Conservation (phyloP, 805 yeast genomes). For the Wickerhamiella kurtzmanii region DNA sequence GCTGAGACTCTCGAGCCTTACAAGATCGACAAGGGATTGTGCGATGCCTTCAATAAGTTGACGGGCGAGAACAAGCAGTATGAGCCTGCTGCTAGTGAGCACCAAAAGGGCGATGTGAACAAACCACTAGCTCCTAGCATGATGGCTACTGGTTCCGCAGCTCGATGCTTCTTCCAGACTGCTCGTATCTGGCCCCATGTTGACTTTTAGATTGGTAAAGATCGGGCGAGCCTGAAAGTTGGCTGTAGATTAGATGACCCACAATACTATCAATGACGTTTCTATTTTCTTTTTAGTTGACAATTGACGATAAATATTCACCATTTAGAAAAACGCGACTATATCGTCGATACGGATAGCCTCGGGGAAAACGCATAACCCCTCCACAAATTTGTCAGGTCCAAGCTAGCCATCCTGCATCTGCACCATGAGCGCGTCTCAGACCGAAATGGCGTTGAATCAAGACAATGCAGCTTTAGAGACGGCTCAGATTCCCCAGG, state of each 20-base stretch:
- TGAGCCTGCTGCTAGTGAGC: conserved; percentile 40
- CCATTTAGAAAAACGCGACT: no score
- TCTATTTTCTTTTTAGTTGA: no score
- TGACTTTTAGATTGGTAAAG: conserved; percentile 17
- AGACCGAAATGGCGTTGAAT: conserved; percentile 3
- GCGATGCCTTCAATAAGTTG: conserved; percentile 37
- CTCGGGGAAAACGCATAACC: background rate
- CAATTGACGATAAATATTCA: no score
- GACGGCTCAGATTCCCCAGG: background rate
- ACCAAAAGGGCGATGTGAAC: conserved; percentile 31
- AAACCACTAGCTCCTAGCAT: conserved; percentile 36
- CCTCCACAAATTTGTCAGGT: background rate
- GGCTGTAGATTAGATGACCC: no score
- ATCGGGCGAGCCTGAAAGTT: no score
- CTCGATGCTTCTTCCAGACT: conserved; percentile 54
- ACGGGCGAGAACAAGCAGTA: conserved; percentile 44
- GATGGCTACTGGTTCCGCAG: conserved; percentile 55
- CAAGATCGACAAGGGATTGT: conserved; percentile 36
- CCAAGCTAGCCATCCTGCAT: background rate
- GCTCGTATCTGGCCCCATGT: conserved; percentile 39
- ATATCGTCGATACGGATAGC: no score
- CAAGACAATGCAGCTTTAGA: background rate
- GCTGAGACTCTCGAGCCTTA: conserved; percentile 47
- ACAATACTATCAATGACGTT: no score
- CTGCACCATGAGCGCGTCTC: background rate